Evolutionary conservation across 2,329 filamentous ascomycete genomes (phyloP), one percentile per base, ranked within the genome.

Genomic region (Colletotrichum truncatum): DNA sequence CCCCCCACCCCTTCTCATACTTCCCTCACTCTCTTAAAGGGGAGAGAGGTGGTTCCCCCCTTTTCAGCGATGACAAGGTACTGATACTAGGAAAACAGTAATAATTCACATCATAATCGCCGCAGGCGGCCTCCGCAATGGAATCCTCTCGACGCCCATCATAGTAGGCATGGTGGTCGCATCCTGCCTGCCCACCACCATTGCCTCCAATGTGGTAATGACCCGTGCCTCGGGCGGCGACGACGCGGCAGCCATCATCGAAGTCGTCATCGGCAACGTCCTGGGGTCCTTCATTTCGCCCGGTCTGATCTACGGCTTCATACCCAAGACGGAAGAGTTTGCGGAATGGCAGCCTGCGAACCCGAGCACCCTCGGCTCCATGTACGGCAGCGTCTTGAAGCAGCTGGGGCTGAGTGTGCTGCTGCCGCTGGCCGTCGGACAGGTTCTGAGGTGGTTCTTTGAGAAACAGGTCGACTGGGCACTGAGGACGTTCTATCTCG

Each of bases 151-250:
- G 58, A 81, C 86, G 0, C 87, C 88, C 62, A 82, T 93, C 39
- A 78, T 93, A 28, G 85, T 91, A 3, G 91, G 91, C 9, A 87
- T 92, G 74, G 82, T 92, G 3, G 86, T 91, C 38, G 82, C 88
- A 2, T 85, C 87, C n/a, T 90, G 87, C 71, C 86, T 91, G 4
- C 90, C 91, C 1, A 93, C 91, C 0, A 93, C 91, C 0, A 91
- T 93, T 70, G 86, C 89, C 7, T 91, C 88, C 46, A 93, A 93
- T 73, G 88, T 92, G 7, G 88, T 93, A 39, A 92, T 93, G 89
- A 93, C 91, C 6, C 80, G 89, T 25, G 83, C 87, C 38, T 87
- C 91, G 0, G 87, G 89, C 36, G 91, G 91, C 5, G 91, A 93
- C 69, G 86, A 89, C 64, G 86, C 86, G 3, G 86, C 88, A 0